Base-by-base conservation (phyloP, 352 stramenopile genomes). In the Pythium sukuiense region DNA sequence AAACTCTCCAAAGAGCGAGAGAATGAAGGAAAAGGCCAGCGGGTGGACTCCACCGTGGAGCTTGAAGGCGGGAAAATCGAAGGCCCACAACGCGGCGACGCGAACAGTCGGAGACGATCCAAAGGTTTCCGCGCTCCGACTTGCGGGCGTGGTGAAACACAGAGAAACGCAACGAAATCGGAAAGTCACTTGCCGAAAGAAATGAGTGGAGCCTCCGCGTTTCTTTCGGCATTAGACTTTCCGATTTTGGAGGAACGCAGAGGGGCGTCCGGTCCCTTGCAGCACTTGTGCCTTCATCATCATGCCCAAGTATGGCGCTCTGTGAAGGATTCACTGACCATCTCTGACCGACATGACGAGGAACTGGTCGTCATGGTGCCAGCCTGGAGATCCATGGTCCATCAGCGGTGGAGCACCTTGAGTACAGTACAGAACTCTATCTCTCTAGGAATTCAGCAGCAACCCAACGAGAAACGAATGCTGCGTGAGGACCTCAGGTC, bases 101-200 rank as follows among this genome's bases (percentile, higher is more conserved):
- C n/a, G 45, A 52, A 52, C 45, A 52, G 29, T 52, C 45, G 45
- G 45, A 20, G 6, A 24, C 12, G 20, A 52, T 52, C 45, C 45
- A 6, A 0, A 24, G n/a, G 2, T 29, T 52, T 52, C 20, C 18
- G 4, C 20, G 45, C 16, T 29, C 45, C 45, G 45, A 52, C 45
- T 52, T 52, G 45, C n/a, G n/a, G 45, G 16, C 45, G 45, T 52
- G 45, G 45, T 16, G 45, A 52, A 52, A 52, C 45, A 29, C 45
- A 52, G 45, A 52, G 45, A 52, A 52, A 52, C 45, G 45, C n/a
- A 52, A 24, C n/a, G 45, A 52, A 52, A 29, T 52, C 45, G 20
- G 20, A 16, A 43, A 11, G 35, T 16, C 35, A 43, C 12, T 9
- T 16, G 35, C 35, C 12, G 35, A 43, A 43, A 43, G 35, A 43